These are phyloP conservation scores for Dictyostelium purpureum DNA, from an alignment of 78 protist species.

Conservation along the genomic window DNA sequence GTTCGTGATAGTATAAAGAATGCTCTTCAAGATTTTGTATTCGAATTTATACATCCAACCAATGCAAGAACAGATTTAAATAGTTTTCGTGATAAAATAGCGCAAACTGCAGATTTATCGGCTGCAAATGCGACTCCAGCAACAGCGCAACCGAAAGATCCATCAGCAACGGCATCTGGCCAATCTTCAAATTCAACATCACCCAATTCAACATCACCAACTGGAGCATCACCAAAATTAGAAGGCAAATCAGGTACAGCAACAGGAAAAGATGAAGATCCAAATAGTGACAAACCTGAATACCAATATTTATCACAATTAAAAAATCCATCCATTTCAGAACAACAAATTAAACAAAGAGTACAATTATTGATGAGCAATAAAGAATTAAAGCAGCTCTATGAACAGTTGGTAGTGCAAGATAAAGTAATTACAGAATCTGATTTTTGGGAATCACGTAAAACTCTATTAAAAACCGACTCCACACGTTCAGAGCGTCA, in stretches of 20 bases:
- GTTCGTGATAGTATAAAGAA: conserved; percentile 16
- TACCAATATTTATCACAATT: conserved; percentile 8
- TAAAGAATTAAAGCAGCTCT: conserved; percentile 30
- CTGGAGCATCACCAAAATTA: not conserved
- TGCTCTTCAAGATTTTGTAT: conserved; percentile 39
- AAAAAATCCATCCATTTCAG: conserved; percentile 32
- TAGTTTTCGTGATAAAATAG: conserved; percentile 39
- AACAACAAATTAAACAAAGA: conserved; percentile 55
- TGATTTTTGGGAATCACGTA: conserved; percentile 77
- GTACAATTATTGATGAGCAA: conserved; percentile 15
- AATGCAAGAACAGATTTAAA: conserved; percentile 61
- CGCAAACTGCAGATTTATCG: not conserved
- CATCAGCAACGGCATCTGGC: not conserved
- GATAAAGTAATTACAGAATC: conserved; percentile 29
- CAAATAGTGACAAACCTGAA: not conserved
- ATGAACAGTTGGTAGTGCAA: conserved; percentile 33
- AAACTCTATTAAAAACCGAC: conserved; percentile 27
- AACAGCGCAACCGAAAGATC: too few relatives aligned
- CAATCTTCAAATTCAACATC: not conserved
- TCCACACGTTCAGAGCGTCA: conserved; percentile 26
- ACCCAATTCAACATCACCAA: not conserved
- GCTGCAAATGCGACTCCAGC: not conserved
- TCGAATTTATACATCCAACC: conserved; percentile 51
- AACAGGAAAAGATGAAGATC: not conserved
- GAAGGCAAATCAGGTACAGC: not conserved